These are phyloP conservation scores for Mortierella sp. DNA, from an alignment of 371 early-diverging fungal genomes.

Conservation along the genomic window DNA sequence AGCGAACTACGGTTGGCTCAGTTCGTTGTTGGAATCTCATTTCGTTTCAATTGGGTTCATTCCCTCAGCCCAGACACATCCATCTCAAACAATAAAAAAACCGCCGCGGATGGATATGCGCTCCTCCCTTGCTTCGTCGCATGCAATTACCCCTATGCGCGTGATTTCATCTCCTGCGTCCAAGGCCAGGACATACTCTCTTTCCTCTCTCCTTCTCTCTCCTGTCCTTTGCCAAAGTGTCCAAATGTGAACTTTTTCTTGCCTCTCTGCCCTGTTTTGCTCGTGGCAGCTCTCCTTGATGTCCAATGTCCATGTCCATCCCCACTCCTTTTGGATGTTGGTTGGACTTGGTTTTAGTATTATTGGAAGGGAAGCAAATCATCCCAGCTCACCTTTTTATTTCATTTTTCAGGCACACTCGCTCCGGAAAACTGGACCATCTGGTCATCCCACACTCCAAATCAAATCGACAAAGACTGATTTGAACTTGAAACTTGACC, in stretches of 20 bases:
- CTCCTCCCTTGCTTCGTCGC: background rate
- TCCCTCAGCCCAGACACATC: background rate
- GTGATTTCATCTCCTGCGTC: background rate
- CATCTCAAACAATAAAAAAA: background rate
- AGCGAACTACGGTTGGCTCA: background rate
- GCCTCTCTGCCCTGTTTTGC: background rate
- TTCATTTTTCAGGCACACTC: background rate
- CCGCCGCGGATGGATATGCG: background rate
- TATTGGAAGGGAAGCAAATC: background rate
- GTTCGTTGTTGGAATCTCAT: background rate
- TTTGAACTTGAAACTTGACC: background rate
- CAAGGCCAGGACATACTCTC: too few relatives aligned
- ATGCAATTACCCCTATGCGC: background rate
- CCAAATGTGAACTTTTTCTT: background rate
- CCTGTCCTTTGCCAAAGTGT: background rate
- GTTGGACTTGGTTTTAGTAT: background rate
- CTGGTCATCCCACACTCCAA: background rate
- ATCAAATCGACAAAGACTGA: background rate
- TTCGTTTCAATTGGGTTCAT: background rate
- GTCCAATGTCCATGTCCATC: background rate
- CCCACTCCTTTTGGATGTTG: background rate
- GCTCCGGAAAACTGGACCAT: background rate
- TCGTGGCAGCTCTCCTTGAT: background rate
- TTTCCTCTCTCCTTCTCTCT: background rate
- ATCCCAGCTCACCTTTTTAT: background rate